These are phyloP conservation scores for Solanum raphanifolium DNA, from an alignment of 257 asterid genomes.

Conservation along the genomic window DNA sequence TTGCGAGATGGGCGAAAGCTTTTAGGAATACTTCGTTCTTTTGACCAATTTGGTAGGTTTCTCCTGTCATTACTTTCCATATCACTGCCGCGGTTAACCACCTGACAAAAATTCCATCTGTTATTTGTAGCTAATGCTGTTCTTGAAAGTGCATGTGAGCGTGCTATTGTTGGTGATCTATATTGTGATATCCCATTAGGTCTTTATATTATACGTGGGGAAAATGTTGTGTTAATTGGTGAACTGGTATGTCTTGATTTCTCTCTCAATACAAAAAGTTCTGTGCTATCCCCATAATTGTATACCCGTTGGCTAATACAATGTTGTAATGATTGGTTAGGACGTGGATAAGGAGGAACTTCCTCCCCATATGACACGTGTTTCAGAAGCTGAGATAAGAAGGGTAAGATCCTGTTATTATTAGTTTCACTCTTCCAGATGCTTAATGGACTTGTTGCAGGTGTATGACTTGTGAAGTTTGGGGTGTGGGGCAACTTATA, in stretches of 20 bases:
- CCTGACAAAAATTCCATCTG: slow-evolving; percentile 7
- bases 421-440: background rate
- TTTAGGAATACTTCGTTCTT: slow-evolving; percentile 66
- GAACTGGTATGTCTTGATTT: slow-evolving; percentile 61
- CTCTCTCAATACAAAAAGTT: background rate
- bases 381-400: slow-evolving; percentile 66
- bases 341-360: slow-evolving; percentile 82
- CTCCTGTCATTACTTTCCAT: background rate
- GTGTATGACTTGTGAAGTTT: background rate
- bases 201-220: slow-evolving; percentile 87
- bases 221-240: slow-evolving; percentile 93
- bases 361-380: slow-evolving; percentile 74
- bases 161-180: slow-evolving; percentile 82
- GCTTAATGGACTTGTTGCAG: background rate
- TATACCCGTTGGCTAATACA: background rate
- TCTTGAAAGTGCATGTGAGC: slow-evolving; percentile 94
- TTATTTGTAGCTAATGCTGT: slow-evolving; percentile 78
- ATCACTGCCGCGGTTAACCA: background rate
- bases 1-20: slow-evolving; percentile 75
- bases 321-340: slow-evolving; percentile 27
- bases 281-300: background rate
- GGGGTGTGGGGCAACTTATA: background rate
- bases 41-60: slow-evolving; percentile 69
- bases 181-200: slow-evolving; percentile 93
- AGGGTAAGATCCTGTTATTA: slow-evolving; percentile 35